These are phyloP conservation scores for Lasiodiplodia theobromae DNA, from an alignment of 2,329 filamentous ascomycete genomes.

Conservation along the genomic window DNA sequence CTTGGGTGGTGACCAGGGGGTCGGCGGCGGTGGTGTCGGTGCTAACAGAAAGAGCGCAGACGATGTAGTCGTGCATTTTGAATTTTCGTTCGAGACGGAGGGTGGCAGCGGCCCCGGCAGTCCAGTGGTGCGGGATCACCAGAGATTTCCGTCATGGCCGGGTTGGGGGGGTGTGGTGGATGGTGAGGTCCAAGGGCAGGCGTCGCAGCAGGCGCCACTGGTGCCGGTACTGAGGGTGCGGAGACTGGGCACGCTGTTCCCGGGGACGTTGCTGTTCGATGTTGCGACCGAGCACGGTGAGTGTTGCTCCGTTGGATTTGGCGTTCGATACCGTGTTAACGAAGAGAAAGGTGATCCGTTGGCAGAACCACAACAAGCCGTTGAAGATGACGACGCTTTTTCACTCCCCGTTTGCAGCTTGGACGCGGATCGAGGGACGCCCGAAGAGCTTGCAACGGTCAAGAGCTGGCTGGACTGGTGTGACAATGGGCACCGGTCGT, in stretches of 20 bases:
- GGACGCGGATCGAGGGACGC: constrained; percentile 16
- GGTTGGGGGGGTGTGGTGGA: neutral
- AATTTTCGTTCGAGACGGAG: constrained; percentile 11
- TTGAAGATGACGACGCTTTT: neutral
- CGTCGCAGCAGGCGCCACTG: neutral
- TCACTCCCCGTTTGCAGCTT: constrained; percentile 9
- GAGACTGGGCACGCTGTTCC: constrained; percentile 17
- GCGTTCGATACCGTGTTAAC: neutral
- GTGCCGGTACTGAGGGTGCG: constrained; percentile 13
- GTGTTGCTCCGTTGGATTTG: neutral
- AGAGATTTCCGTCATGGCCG: constrained; percentile 4
- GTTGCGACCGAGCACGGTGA: constrained; percentile 25
- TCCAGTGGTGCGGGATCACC: neutral
- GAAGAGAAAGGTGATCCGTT: constrained; percentile 14
- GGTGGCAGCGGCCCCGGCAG: neutral
- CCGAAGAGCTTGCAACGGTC: constrained; percentile 4
- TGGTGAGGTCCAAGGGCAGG: neutral
- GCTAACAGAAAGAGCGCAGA: neutral
- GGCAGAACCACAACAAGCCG: neutral
- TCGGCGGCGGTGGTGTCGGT: neutral
- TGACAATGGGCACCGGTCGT: constrained; percentile 11
- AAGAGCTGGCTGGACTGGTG: constrained; percentile 24
- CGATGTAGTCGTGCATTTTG: constrained; percentile 12
- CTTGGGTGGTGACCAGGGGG: neutral
- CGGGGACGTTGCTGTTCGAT: constrained; percentile 20